Percentiles rank a stretch among this genome's conserved stretches.
phyloP scores from a whole-genome alignment of 352 stramenopile species.

The Blastocystis sp. region DNA sequence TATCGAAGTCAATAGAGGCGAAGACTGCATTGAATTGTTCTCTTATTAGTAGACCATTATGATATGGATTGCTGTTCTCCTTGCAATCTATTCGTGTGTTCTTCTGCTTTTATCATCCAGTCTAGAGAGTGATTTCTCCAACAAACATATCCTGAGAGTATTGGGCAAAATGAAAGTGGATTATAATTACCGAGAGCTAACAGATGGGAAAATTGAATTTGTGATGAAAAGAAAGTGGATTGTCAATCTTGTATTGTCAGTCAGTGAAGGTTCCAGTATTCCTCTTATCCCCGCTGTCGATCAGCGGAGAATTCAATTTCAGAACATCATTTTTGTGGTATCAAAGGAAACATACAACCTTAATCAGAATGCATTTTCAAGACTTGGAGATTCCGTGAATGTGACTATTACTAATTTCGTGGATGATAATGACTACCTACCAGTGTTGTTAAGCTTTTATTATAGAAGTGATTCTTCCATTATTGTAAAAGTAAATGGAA shows the following conservation, averaged over 20 bases:
- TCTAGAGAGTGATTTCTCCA: too few species aligned
- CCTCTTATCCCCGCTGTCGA: neutral
- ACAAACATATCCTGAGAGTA: too few species aligned
- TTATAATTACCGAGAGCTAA: neutral
- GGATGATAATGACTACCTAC: constrained; percentile 46
- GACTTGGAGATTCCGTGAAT: neutral
- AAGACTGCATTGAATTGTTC: too few species aligned
- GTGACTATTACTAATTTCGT: constrained; percentile 43
- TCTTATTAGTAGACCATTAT: too few species aligned
- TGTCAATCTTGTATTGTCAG: constrained; percentile 2
- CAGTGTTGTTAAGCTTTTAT: constrained; percentile 31
- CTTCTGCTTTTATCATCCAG: too few species aligned
- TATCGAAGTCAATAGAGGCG: neutral
- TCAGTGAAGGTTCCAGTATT: neutral
- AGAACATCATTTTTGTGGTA: constrained; percentile 28
- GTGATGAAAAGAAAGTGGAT: neutral
- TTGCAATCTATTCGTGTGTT: too few species aligned
- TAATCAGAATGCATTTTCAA: neutral
- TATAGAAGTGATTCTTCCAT: constrained; percentile 2
- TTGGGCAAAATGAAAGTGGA: too few species aligned
- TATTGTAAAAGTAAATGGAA: neutral
- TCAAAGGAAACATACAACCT: neutral
- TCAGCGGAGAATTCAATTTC: neutral
- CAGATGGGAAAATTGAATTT: neutral
- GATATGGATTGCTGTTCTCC: too few species aligned